A percentile compares a stretch with the other conserved stretches of the same genome.
phyloP scores from a whole-genome alignment of 306 rosid genomes.

The Cucurbita moschata region DNA sequence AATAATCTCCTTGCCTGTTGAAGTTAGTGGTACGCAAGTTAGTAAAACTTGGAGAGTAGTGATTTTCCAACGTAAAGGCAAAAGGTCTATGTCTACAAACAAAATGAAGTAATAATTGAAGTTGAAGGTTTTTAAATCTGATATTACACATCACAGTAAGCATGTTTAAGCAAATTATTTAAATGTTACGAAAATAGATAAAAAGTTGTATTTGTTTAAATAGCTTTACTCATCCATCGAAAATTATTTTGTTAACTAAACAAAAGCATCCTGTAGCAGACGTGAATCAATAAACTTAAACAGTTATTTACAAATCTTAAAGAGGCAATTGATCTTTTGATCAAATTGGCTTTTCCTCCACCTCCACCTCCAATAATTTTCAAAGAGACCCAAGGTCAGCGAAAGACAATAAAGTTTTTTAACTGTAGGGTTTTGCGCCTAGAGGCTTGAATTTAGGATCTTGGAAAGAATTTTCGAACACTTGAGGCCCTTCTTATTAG shows the following conservation, averaged over 20 bases:
- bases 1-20: constrained; percentile 70
- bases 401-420: not conserved
- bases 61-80: not conserved
- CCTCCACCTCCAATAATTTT: too few species aligned
- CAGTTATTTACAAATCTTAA: not conserved
- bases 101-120: not conserved
- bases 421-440: not conserved
- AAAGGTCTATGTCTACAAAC: not conserved
- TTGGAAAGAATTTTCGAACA: not conserved
- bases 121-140: not conserved
- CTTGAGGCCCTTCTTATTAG: not conserved
- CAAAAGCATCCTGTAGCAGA: not conserved
- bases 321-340: not conserved
- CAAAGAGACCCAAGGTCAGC: not conserved
- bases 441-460: not conserved
- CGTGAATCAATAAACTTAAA: not conserved
- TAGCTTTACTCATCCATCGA: not conserved
- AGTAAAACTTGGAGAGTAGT: not conserved
- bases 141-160: too few species aligned
- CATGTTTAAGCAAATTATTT: not conserved
- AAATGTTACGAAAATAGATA: not conserved
- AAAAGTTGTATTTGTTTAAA: not conserved
- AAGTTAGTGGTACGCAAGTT: constrained; percentile 1
- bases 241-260: not conserved
- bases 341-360: not conserved